Percentiles rank a stretch among this genome's conserved stretches.
These are phyloP conservation scores for Phylloporus rhodoxanthus DNA, from an alignment of 768 basidiomycete species.

Conservation along the genomic window DNA sequence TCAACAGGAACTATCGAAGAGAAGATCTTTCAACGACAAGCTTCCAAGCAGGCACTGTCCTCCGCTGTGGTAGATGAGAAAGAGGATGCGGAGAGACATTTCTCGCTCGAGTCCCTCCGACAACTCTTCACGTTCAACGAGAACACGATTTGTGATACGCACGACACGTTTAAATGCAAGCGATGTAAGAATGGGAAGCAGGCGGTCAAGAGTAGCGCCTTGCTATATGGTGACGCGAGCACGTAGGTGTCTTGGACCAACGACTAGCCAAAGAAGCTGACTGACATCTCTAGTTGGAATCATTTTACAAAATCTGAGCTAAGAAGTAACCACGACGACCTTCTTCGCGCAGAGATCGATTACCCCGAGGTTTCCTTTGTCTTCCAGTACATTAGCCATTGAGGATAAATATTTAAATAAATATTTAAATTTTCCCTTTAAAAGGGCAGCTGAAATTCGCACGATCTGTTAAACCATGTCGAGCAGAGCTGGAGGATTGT, in stretches of 20 bases:
- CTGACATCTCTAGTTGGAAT: constrained; percentile 69
- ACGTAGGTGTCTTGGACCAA: constrained; percentile 56
- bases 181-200: constrained; percentile 86
- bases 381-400: constrained; percentile 94
- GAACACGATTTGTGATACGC: constrained; percentile 83
- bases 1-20: constrained; percentile 97
- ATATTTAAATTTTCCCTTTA: neutral
- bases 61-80: constrained; percentile 98
- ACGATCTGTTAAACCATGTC: constrained; percentile 43
- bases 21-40: constrained; percentile 98
- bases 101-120: constrained; percentile 80
- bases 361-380: constrained; percentile 85
- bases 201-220: constrained; percentile 69
- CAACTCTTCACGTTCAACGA: constrained; percentile 92
- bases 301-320: constrained; percentile 90
- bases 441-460: constrained; percentile 9
- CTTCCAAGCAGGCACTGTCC: constrained; percentile 91
- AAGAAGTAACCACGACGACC: constrained; percentile 89
- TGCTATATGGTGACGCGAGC: constrained; percentile 96
- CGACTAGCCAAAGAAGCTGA: constrained; percentile 1
- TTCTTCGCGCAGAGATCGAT: constrained; percentile 85
- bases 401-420: constrained; percentile 15
- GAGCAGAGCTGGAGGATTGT: constrained; percentile 76
- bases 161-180: constrained; percentile 97
- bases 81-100: constrained; percentile 92